These are phyloP conservation scores for Leishmania gerbilli DNA, from an alignment of 208 protist genomes.

Conservation along the genomic window DNA sequence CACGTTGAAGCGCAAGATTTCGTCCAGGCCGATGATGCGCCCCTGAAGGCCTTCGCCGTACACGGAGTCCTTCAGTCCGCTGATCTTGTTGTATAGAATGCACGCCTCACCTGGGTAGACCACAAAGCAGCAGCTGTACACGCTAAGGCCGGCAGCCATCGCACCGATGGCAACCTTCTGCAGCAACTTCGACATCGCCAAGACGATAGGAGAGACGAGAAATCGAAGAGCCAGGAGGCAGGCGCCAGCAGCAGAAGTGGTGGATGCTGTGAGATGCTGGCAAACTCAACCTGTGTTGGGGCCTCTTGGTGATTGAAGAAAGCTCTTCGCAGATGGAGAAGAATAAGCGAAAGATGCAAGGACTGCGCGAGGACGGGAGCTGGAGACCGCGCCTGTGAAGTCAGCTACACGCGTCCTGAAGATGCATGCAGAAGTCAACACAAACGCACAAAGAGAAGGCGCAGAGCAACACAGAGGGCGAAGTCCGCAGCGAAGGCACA, in stretches of 20 bases:
- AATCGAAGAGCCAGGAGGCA: conserved; percentile 11
- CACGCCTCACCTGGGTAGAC: conserved; percentile 91
- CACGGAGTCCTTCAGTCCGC: conserved; percentile 85
- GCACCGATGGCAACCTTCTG: conserved; percentile 68
- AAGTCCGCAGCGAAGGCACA: background rate
- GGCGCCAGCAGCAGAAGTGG: background rate
- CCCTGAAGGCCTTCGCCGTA: conserved; percentile 91
- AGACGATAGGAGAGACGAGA: conserved; percentile 6
- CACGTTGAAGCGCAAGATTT: conserved; percentile 97
- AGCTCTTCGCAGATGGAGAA: background rate
- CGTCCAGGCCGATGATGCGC: conserved; percentile 95
- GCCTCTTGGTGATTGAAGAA: background rate
- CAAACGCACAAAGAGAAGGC: background rate
- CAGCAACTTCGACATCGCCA: conserved; percentile 63
- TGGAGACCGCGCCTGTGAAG: background rate
- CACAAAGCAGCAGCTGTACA: conserved; percentile 92
- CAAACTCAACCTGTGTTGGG: background rate
- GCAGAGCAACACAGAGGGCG: background rate
- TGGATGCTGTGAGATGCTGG: background rate
- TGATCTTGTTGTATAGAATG: conserved; percentile 92
- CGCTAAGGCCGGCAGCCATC: conserved; percentile 57
- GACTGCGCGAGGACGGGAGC: background rate
- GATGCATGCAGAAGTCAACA: background rate
- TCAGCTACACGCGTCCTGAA: background rate
- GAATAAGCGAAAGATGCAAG: background rate